phyloP scores from a whole-genome alignment of 2,329 filamentous ascomycete genomes.

The Fusarium annulatum region DNA sequence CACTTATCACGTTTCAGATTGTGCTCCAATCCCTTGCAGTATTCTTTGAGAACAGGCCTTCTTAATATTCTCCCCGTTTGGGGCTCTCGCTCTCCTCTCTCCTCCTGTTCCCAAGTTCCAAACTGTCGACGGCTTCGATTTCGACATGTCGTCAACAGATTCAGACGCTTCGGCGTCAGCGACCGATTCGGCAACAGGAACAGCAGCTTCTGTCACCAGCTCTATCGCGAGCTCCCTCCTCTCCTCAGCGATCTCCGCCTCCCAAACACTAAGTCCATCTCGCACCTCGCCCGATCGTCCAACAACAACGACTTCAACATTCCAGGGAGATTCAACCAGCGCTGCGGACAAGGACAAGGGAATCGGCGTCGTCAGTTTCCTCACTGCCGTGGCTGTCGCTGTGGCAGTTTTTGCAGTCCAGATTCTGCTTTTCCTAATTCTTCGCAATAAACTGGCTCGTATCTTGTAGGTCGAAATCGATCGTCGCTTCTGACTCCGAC shows the following conservation, averaged over 20 bases:
- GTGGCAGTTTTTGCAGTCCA: constrained; percentile 72
- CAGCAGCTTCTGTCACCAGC: not conserved
- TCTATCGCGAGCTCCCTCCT: constrained; percentile 18
- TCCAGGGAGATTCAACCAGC: not conserved
- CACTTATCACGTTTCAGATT: no score
- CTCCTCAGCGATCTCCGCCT: constrained; percentile 29
- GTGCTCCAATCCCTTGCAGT: no score
- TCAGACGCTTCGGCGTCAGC: no score
- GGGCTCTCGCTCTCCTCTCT: no score
- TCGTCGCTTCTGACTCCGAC: no score
- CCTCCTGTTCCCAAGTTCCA: no score
- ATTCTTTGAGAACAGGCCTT: no score
- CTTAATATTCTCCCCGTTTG: no score
- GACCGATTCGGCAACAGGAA: no score
- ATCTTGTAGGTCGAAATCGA: constrained; percentile 68
- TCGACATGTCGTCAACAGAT: no score
- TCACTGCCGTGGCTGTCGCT: constrained; percentile 73
- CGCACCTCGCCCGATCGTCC: not conserved
- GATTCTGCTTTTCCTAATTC: constrained; percentile 76
- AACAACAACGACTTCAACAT: constrained; percentile 9
- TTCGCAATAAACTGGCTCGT: constrained; percentile 81
- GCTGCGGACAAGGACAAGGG: constrained; percentile 58
- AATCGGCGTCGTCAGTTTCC: constrained; percentile 59
- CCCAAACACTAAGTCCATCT: no score
- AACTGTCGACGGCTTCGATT: no score